Conservation (phyloP, 2,329 filamentous ascomycete species). For the Scorias spongiosa region DNA sequence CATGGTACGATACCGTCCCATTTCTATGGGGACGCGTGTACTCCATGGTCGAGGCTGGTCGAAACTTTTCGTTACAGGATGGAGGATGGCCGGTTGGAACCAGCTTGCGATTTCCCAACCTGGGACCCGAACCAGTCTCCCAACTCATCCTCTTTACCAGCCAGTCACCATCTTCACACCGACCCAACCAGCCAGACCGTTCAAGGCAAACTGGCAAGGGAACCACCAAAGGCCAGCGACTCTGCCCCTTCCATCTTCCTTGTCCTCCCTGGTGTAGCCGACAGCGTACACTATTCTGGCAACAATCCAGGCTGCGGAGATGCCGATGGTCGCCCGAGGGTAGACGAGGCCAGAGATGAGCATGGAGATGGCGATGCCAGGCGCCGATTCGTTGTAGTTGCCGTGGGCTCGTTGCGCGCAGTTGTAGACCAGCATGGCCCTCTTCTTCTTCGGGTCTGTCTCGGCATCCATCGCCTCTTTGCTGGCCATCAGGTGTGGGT, state of each 20-base stretch:
- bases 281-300: slow-evolving; percentile 33
- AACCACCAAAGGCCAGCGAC: slow-evolving; percentile 22
- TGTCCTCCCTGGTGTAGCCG: slow-evolving; percentile 28
- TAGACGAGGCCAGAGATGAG: slow-evolving; percentile 40
- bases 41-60: no score
- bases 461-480: slow-evolving; percentile 35
- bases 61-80: no score
- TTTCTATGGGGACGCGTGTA: no score
- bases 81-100: no score
- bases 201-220: slow-evolving; percentile 17
- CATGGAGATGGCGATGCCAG: slow-evolving; percentile 34
- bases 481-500: slow-evolving; percentile 45
- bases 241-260: slow-evolving; percentile 29
- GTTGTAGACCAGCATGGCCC: slow-evolving; percentile 31
- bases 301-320: slow-evolving; percentile 37
- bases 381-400: slow-evolving; percentile 45
- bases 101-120: no score
- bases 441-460: slow-evolving; percentile 24
- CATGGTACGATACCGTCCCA: no score
- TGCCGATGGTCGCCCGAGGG: slow-evolving; percentile 30
- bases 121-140: no score
- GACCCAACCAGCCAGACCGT: slow-evolving; percentile 15
- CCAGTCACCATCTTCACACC: slow-evolving; percentile 13
- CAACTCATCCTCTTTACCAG: not conserved
- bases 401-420: slow-evolving; percentile 36